phyloP scores from a whole-genome alignment of 1,284 basidiomycete genomes.

The Trichosporon ovoides region DNA sequence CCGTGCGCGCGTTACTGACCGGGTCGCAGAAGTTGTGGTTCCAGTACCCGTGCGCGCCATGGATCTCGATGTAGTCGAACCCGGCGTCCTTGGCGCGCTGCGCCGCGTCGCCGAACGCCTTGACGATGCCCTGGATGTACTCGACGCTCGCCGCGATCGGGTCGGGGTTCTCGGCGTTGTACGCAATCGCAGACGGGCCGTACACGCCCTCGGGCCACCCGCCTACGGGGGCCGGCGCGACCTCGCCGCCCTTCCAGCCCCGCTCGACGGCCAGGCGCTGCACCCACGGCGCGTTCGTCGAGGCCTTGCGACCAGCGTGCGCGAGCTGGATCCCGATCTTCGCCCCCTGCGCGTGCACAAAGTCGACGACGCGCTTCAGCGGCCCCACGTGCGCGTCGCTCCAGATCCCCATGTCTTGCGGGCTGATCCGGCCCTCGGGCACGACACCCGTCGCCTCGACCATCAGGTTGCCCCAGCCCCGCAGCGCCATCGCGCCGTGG shows the following conservation, averaged over 20 bases:
- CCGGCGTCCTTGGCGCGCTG: constrained; percentile 60
- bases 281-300: constrained; percentile 60
- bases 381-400: constrained; percentile 65
- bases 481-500: constrained; percentile 54
- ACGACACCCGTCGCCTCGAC: constrained; percentile 67
- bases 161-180: constrained; percentile 51
- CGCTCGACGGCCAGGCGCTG: constrained; percentile 28
- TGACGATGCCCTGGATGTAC: constrained; percentile 59
- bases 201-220: constrained; percentile 66
- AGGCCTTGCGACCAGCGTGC: constrained; percentile 71
- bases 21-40: constrained; percentile 63
- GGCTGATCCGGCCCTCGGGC: constrained; percentile 65
- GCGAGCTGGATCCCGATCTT: constrained; percentile 73
- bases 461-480: constrained; percentile 58
- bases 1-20: constrained; percentile 63
- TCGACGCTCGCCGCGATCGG: constrained; percentile 58
- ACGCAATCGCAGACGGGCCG: constrained; percentile 60
- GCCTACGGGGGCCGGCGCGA: constrained; percentile 51
- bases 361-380: constrained; percentile 65
- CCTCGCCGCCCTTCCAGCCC: constrained; percentile 41
- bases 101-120: constrained; percentile 62
- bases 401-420: constrained; percentile 62
- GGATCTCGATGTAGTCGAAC: constrained; percentile 77
- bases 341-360: constrained; percentile 63
- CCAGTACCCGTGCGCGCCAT: constrained; percentile 65